phyloP scores from a whole-genome alignment of 139 green algal species.

The Chlorella sp. region DNA sequence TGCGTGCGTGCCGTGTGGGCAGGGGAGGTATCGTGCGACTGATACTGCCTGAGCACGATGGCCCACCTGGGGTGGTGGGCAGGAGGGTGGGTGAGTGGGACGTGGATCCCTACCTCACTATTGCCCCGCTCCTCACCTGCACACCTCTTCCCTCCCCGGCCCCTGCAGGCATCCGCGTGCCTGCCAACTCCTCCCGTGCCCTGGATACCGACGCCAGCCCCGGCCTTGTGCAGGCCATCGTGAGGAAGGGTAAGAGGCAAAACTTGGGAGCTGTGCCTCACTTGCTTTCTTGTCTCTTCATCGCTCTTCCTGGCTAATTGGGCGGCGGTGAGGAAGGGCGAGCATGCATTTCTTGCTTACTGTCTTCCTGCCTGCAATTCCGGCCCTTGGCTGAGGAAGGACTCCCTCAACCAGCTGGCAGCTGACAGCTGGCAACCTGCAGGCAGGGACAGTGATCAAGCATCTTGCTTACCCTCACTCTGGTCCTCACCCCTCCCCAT shows the following conservation, averaged over 20 bases:
- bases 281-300: neutral
- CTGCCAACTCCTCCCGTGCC: neutral
- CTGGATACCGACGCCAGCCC: neutral
- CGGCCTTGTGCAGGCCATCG: neutral
- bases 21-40: too few species aligned
- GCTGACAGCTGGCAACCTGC: too few species aligned
- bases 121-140: neutral
- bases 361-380: neutral
- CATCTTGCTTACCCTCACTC: too few species aligned
- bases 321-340: too few species aligned
- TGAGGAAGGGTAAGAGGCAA: neutral
- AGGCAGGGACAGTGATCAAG: too few species aligned
- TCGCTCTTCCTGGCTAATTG: neutral
- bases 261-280: neutral
- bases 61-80: too few species aligned
- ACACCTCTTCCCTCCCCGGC: neutral
- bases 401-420: too few species aligned
- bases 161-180: neutral
- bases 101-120: too few species aligned
- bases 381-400: neutral
- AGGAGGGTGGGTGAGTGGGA: too few species aligned
- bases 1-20: too few species aligned
- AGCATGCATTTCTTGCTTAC: neutral
- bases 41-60: too few species aligned
- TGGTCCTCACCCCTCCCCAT: too few species aligned